Conservation (phyloP, 768 basidiomycete species). For the Clavulina sp. region DNA sequence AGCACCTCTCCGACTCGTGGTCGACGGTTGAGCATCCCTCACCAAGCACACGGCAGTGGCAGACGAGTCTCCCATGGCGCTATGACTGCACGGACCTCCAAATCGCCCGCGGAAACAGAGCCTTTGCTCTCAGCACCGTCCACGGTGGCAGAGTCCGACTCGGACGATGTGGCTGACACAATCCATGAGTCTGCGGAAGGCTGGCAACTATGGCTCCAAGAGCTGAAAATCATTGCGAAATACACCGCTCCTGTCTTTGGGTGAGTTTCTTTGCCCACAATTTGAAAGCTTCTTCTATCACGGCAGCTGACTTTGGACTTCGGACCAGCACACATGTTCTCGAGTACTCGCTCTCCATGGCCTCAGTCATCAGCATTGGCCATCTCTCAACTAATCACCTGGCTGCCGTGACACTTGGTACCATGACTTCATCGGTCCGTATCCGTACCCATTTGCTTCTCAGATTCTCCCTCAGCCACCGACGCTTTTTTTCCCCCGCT, state of each 20-base stretch:
- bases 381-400: constrained; percentile 81
- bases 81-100: neutral
- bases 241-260: constrained; percentile 59
- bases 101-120: neutral
- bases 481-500: no score
- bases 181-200: neutral
- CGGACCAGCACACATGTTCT: constrained; percentile 47
- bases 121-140: neutral
- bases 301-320: neutral
- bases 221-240: constrained; percentile 36
- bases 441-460: no score
- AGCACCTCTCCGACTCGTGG: neutral
- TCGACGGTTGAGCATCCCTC: neutral
- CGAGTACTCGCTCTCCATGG: constrained; percentile 74
- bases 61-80: neutral
- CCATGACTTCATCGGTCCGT: constrained; percentile 45
- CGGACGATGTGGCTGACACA: neutral
- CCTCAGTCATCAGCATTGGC: constrained; percentile 73
- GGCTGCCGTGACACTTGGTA: constrained; percentile 61
- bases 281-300: constrained; percentile 8
- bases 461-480: no score
- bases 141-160: neutral
- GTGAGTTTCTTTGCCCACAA: constrained; percentile 24
- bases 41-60: neutral
- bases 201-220: constrained; percentile 25